phyloP scores from a whole-genome alignment of 2,329 filamentous ascomycete species.

The Lasiodiplodia gonubiensis region DNA sequence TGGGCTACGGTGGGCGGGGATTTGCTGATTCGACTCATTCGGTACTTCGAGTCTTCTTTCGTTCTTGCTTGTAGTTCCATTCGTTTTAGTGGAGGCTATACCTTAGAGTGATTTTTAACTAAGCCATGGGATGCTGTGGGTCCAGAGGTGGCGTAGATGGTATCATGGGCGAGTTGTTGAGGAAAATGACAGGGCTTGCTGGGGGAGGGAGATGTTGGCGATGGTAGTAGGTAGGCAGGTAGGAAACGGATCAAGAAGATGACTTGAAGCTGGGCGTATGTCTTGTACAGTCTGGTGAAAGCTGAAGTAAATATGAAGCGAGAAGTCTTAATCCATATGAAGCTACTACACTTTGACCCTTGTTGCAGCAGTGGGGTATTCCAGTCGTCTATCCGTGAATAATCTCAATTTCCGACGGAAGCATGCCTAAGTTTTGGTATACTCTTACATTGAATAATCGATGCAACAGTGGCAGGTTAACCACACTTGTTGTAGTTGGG shows the following conservation, averaged over 20 bases:
- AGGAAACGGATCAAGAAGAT: not conserved
- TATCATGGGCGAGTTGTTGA: not conserved
- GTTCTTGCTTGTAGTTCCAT: constrained; percentile 6
- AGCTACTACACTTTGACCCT: too few relatives aligned
- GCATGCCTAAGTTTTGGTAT: too few relatives aligned
- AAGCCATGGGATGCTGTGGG: too few relatives aligned
- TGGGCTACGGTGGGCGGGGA: not conserved
- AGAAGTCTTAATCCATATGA: too few relatives aligned
- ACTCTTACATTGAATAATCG: too few relatives aligned
- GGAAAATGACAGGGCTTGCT: not conserved
- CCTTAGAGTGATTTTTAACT: not conserved
- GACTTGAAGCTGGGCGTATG: not conserved
- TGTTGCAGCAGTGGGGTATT: too few relatives aligned
- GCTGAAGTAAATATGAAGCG: too few relatives aligned
- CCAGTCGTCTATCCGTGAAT: too few relatives aligned
- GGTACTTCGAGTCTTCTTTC: not conserved
- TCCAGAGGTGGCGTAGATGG: too few relatives aligned
- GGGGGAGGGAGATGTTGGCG: not conserved
- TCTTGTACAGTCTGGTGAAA: not conserved
- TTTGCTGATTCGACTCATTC: not conserved
- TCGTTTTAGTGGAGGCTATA: constrained; percentile 3
- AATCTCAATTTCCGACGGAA: too few relatives aligned
- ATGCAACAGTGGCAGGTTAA: too few relatives aligned
- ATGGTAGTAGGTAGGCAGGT: not conserved
- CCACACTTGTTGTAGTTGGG: not conserved